Evolutionary conservation across 192 early-diverging fungal species (phyloP), one percentile per base, ranked within the genome.

Genomic region (Spizellomyces sp.): DNA sequence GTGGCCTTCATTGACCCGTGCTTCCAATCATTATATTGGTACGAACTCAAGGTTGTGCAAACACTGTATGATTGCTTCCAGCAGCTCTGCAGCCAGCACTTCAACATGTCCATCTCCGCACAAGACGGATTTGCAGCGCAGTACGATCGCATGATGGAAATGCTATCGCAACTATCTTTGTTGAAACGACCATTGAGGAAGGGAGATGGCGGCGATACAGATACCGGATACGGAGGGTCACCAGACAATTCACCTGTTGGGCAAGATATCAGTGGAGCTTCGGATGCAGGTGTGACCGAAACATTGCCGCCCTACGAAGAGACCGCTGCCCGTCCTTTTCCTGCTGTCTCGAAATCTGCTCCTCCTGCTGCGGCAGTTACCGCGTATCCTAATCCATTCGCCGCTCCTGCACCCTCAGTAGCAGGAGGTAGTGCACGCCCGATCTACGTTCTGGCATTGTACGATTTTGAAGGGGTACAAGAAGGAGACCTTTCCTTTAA

Each of bases 1-100:
- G 74, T 83, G 42, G 77, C 87, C 59, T 92, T 98, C 70, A 91
- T 96, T 45, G 94, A 96, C 22, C 94, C 95, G 8, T 90, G 94
- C 62, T 91, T 96, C 75, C 77, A 91, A 62, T 84, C 88, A 44
- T 89, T 98, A 64, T 99, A 91, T 79, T 84, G 85, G 76, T 80
- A 94, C 63, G 94, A 99, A 77, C 78, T 88, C 58, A 86, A 86
- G 41, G 90, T 96, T 6, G 42, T 64, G 15, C 69, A 70, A 21
- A 42, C 46, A 9, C 19, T 75, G 5, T 36, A 64, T 36, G 8
- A 45, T 4, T 45, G 52, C 60, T 67, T 80, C 45, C 36, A 46
- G 50, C 44, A 64, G 27, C 59, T 80, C 50, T 62, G 67, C 66
- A 48, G 46, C 58, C 55, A 66, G 64, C 55, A 73, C 46, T 74